Conservation (phyloP, 352 stramenopile genomes). For the Phytophthora sp. region DNA sequence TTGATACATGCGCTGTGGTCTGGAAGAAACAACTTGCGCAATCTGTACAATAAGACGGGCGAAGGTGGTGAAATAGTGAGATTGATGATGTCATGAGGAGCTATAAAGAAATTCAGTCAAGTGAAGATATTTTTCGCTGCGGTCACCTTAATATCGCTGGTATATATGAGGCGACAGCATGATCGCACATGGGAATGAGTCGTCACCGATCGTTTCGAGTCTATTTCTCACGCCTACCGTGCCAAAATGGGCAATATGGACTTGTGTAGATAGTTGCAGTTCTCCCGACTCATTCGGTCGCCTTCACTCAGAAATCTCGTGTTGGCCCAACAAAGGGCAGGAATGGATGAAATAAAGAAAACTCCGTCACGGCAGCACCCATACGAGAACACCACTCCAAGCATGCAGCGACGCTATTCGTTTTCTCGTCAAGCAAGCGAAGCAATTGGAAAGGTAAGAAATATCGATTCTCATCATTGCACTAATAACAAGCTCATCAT, state of each 20-base stretch:
- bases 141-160: conserved; percentile 11
- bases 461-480: neutral
- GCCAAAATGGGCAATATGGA: conserved; percentile 3
- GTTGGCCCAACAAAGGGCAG: conserved; percentile 1
- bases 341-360: conserved; percentile 12
- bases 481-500: too few species aligned
- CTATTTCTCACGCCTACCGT: conserved; percentile 28
- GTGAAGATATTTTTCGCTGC: conserved; percentile 7
- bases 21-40: conserved; percentile 44
- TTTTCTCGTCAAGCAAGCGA: conserved; percentile 32
- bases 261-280: neutral
- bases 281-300: neutral
- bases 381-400: conserved; percentile 20
- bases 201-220: conserved; percentile 29
- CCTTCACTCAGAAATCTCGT: conserved; percentile 2
- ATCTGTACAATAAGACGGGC: conserved; percentile 34
- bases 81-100: conserved; percentile 6
- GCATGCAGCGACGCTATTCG: conserved; percentile 38
- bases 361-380: conserved; percentile 20
- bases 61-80: conserved; percentile 22
- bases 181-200: conserved; percentile 22
- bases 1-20: conserved; percentile 38
- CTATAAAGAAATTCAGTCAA: conserved; percentile 27
- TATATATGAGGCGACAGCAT: conserved; percentile 1
- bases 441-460: conserved; percentile 36